phyloP scores from a whole-genome alignment of 805 yeast species.

The Cephaloascus albidus region DNA sequence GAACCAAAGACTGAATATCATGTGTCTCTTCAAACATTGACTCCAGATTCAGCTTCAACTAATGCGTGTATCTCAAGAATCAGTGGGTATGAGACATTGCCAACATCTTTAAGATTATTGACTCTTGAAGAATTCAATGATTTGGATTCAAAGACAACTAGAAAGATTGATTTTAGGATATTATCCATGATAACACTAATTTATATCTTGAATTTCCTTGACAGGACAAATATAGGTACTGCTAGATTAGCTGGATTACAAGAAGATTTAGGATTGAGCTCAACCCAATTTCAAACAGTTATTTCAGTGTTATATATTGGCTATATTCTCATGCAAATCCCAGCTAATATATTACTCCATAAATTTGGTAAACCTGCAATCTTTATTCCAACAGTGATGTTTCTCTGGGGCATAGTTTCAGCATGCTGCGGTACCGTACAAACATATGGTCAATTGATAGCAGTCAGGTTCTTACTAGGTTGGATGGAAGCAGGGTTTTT shows the following conservation, averaged over 20 bases:
- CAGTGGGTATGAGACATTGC: too few species aligned
- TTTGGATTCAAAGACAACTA: conserved; percentile 31
- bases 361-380: conserved; percentile 40
- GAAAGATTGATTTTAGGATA: conserved; percentile 39
- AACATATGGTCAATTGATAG: conserved; percentile 31
- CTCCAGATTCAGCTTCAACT: too few species aligned
- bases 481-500: conserved; percentile 37
- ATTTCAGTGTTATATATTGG: conserved; percentile 44
- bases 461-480: conserved; percentile 38
- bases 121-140: conserved; percentile 31
- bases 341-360: conserved; percentile 36
- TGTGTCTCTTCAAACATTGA: too few species aligned
- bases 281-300: conserved; percentile 37
- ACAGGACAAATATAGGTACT: conserved; percentile 44
- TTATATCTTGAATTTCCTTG: conserved; percentile 43
- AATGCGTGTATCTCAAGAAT: too few species aligned
- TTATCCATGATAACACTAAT: conserved; percentile 40
- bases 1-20: too few species aligned
- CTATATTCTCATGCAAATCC: conserved; percentile 38
- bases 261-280: conserved; percentile 29
- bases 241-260: conserved; percentile 43
- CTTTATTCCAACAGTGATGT: conserved; percentile 39
- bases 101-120: conserved; percentile 20
- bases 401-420: conserved; percentile 39
- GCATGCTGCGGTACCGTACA: conserved; percentile 39